Base-by-base conservation (phyloP, 1,284 basidiomycete species). In the Anthracocystis panici-leucophaei region DNA sequence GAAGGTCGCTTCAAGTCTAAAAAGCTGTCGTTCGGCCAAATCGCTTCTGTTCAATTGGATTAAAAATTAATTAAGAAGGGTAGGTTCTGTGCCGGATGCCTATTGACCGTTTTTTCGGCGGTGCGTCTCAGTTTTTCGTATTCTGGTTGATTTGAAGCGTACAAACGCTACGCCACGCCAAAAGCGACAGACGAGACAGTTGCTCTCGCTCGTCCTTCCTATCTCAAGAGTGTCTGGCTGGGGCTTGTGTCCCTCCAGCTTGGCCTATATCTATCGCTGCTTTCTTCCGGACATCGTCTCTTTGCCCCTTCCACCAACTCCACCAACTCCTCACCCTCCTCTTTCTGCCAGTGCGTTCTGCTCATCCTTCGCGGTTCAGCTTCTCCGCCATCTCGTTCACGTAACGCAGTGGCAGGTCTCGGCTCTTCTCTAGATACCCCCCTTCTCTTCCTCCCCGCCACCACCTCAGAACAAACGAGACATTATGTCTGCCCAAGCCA, bases 261-360 rank as follows among this genome's bases (percentile, higher is more conserved):
- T 38, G 40, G 58, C 66, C 60, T 69, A 69, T 69, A 69, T 69
- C 66, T 20, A 69, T 46, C 48, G 35, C 48, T n/a, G 21, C 50
- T 35, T 31, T 9, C 5, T 48, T 56, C n/a, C 18, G 33, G 31
- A 38, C 12, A 38, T 42, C 49, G n/a, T 31, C 25, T 11, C 20
- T 27, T 11, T 35, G 18, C 27, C 11, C 38, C 12, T 45, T 25
- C 51, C 44, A 35, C 51, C 44, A 35, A 25, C 55, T 35, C 56
- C 21, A 48, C 45, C 40, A 38, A 18, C 31, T 14, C 50, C 14
- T 31, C 48, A 12, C 31, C 57, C 42, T n/a, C 55, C 42, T 57
- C 40, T 31, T 20, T 40, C 20, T 20, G 35, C 23, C 21, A 9
- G 57, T 51, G 64, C 57, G 54, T 40, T 56, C 64, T 53, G 57